phyloP scores from a whole-genome alignment of 2,329 filamentous ascomycete species.

The Daldinia sp. region DNA sequence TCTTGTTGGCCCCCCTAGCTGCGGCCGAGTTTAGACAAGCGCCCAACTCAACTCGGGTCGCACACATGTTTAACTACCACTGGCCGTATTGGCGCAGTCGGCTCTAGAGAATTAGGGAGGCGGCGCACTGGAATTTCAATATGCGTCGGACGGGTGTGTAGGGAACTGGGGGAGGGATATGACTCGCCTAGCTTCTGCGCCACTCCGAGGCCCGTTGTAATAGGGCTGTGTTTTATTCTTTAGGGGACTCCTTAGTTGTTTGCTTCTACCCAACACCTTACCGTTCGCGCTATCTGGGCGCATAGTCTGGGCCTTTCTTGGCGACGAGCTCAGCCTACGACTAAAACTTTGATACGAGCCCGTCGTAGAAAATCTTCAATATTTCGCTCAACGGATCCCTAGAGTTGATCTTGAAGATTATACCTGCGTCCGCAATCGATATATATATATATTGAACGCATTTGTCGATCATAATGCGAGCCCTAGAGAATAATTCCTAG shows the following conservation, averaged over 20 bases:
- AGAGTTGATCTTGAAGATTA: not conserved
- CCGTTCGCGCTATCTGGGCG: not conserved
- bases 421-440: not conserved
- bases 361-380: not conserved
- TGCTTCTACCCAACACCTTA: not conserved
- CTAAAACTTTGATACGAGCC: constrained; percentile 2
- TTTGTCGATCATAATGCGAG: not conserved
- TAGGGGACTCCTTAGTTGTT: not conserved
- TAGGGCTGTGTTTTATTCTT: constrained; percentile 1
- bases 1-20: not conserved
- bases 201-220: not conserved
- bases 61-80: not conserved
- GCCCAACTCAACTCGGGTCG: not conserved
- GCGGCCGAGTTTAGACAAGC: not conserved
- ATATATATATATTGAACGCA: not conserved
- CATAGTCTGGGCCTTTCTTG: not conserved
- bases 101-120: not conserved
- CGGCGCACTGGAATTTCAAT: not conserved
- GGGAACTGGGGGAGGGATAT: not conserved
- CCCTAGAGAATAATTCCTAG: not conserved
- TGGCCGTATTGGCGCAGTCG: not conserved
- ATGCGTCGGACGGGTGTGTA: not conserved
- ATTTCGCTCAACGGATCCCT: not conserved
- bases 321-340: constrained; percentile 1
- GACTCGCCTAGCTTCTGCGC: not conserved